phyloP scores from a whole-genome alignment of 2,329 filamentous ascomycete genomes.

The Orbilia ellipsospora region DNA sequence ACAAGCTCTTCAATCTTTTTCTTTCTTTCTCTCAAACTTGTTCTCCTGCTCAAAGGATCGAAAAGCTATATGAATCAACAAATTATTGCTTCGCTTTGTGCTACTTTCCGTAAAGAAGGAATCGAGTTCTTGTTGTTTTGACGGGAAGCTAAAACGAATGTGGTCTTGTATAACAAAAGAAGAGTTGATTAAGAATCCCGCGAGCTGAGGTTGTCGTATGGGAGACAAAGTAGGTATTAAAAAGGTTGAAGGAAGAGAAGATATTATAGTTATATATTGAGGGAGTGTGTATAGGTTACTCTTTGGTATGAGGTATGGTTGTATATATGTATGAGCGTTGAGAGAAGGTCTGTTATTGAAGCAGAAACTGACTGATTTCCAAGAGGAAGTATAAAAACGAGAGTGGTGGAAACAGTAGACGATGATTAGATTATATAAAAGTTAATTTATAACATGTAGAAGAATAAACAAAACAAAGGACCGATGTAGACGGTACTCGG shows the following conservation, averaged over 20 bases:
- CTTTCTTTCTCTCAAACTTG: too few relatives aligned
- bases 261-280: constrained; percentile 12
- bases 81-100: constrained; percentile 52
- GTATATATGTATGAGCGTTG: constrained; percentile 36
- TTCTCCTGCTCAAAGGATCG: constrained; percentile 35
- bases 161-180: constrained; percentile 54
- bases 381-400: constrained; percentile 43
- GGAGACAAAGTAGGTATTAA: constrained; percentile 18
- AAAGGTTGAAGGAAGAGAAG: constrained; percentile 40
- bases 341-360: constrained; percentile 42
- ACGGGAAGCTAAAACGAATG: constrained; percentile 54
- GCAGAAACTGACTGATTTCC: constrained; percentile 48
- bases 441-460: constrained; percentile 53
- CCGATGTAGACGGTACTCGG: constrained; percentile 50
- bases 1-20: constrained; percentile 31
- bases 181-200: constrained; percentile 49
- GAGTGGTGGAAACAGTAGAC: constrained; percentile 55
- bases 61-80: constrained; percentile 45
- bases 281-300: not conserved
- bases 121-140: constrained; percentile 15
- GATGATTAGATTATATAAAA: constrained; percentile 55
- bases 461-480: constrained; percentile 52
- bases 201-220: constrained; percentile 29
- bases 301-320: constrained; percentile 31
- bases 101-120: constrained; percentile 52